A percentile compares a stretch with the other conserved stretches of the same genome.
phyloP scores from a whole-genome alignment of 2,329 filamentous ascomycete genomes.

The Seiridium cupressi region DNA sequence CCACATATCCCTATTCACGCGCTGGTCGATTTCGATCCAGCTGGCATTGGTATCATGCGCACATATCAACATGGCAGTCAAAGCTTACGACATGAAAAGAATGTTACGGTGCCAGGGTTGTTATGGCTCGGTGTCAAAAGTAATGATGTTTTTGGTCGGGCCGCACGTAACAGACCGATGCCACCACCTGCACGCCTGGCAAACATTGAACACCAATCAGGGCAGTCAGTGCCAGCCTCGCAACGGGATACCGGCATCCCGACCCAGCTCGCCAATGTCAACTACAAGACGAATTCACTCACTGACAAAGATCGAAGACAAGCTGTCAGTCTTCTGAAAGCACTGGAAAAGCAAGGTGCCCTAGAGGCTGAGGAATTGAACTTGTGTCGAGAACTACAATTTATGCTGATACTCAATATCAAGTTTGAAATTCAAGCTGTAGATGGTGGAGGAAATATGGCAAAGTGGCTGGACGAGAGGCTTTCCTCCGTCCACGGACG shows the following conservation, averaged over 20 bases:
- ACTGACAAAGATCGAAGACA: constrained; percentile 56
- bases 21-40: constrained; percentile 73
- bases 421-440: constrained; percentile 78
- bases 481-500: constrained; percentile 20
- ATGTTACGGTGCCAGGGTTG: constrained; percentile 48
- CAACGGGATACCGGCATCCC: too few relatives aligned
- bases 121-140: constrained; percentile 64
- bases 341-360: constrained; percentile 26
- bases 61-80: constrained; percentile 73
- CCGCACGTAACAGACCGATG: neutral
- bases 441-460: constrained; percentile 52
- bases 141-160: constrained; percentile 32
- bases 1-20: constrained; percentile 57
- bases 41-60: constrained; percentile 70
- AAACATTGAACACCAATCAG: neutral
- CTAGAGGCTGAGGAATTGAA: constrained; percentile 31
- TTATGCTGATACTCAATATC: constrained; percentile 70
- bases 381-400: constrained; percentile 59
- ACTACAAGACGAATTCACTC: constrained; percentile 35
- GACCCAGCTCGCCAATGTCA: neutral
- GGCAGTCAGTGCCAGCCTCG: too few relatives aligned
- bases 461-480: constrained; percentile 46
- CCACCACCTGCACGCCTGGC: neutral
- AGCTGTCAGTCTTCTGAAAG: constrained; percentile 52
- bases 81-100: constrained; percentile 57